Evolutionary conservation across 768 basidiomycete species (phyloP), one percentile per base, ranked within the genome.

Genomic region (Macrolepiota albuminosa): DNA sequence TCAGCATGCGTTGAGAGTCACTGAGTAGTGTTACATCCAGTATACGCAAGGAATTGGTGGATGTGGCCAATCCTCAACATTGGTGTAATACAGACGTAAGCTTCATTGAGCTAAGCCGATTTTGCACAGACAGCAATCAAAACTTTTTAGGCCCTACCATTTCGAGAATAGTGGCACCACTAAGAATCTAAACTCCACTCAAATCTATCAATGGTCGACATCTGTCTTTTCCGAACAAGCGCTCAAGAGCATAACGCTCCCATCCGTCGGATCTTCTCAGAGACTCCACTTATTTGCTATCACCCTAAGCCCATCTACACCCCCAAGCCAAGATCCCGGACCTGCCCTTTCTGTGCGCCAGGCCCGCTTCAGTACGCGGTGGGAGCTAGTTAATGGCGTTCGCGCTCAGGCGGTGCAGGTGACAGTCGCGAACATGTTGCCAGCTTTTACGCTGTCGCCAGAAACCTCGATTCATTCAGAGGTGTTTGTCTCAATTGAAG

Each of bases 391-490:
- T 31, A 46, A 71, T 31, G 71, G 70, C 2, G 65, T 66, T 51
- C 76, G 75, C 29, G 76, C 76, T 4, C 82, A 84, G 62, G 76
- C 74, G 0, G 76, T 85, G 0, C 79, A 82, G 47, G 75, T 85
- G 43, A 82, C 81, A 0, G 62, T 85, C 13, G 77, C 78, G 26
- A 85, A 85, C 61, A 69, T 83, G 11, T 70, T 81, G 9, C 78
- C 83, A 0, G 69, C 70, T 2, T 70, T 52, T 39, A 53, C 71
- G 1, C 54, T 66, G 2, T 69, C 71, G 0, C 62, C 59, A 3
- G 61, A 63, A 36, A 71, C 74, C 0, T 75, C 79, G 3, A 37
- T 79, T 26, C 70, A 65, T 9, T 65, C 71, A 4, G 65, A 58
- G 24, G 73, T 78, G 58, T 64, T 69, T 24, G 64, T 81, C 14